A percentile compares a stretch with the other conserved stretches of the same genome.
Conservation (phyloP, 164 flowering plant species). For the Magnolia officinalis region DNA sequence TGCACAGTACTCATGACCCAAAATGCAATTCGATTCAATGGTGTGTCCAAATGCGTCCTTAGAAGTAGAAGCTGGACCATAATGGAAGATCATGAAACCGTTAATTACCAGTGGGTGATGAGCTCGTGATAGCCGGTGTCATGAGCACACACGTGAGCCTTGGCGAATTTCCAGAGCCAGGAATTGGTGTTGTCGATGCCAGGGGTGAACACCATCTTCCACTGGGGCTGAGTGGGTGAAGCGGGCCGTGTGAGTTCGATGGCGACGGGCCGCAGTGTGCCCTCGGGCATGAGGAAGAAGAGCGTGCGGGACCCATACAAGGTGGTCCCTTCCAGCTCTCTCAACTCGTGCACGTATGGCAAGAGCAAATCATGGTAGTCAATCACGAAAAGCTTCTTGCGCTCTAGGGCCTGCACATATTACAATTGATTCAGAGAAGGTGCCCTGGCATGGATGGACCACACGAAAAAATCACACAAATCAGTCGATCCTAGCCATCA, state of each 20-base stretch:
- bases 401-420: constrained; percentile 27
- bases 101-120: constrained; percentile 32
- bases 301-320: constrained; percentile 34
- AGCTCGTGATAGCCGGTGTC: constrained; percentile 39
- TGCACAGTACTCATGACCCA: neutral
- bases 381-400: constrained; percentile 26
- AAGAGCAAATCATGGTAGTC: constrained; percentile 33
- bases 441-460: too few relatives aligned
- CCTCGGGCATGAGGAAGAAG: constrained; percentile 20
- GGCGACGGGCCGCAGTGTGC: constrained; percentile 28
- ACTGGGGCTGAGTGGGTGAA: constrained; percentile 5
- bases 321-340: constrained; percentile 22
- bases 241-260: constrained; percentile 37
- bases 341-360: constrained; percentile 32
- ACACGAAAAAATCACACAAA: too few relatives aligned
- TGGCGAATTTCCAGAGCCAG: constrained; percentile 44
- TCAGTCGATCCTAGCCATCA: too few relatives aligned
- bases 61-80: neutral
- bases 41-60: neutral
- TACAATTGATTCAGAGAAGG: neutral
- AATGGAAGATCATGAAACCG: neutral
- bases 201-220: constrained; percentile 25
- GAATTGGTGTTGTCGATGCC: constrained; percentile 21
- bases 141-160: constrained; percentile 39
- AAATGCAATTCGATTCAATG: neutral